Evolutionary conservation across 495 filamentous ascomycete species (phyloP), one percentile per base, ranked within the genome.

Genomic region (Neurospora tetrasperma): DNA sequence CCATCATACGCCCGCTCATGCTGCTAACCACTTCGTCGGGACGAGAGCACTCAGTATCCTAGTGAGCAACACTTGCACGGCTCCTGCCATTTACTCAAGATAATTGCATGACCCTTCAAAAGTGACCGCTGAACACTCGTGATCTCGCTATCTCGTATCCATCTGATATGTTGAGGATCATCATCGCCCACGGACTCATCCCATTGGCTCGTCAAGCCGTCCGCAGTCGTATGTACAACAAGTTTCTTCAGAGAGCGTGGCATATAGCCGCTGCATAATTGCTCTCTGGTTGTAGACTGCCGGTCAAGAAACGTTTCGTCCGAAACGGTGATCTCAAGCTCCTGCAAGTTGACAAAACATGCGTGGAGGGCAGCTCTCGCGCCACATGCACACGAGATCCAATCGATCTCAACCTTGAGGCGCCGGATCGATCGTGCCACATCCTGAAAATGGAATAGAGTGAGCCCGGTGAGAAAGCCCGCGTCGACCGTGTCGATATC

Each of bases 401-500:
- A 5, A 38, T 38, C 35, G 35, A 38, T 38, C 4, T 59, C 48
- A 27, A 59, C 27, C 20, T 59, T 59, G 48, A 59, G 20, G 20
- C 20, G 20, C 48, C n/a, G 48, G 10, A 59, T 59, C 20, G 18
- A 59, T 14, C 11, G 20, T 27, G 10, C 46, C 27, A 54, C 46
- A 14, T 1, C 0, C n/a, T 12, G 0, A 12, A 0, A 54, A 23
- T 54, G 10, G 0, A 0, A 27, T 23, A 54, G 20, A 12, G 0
- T 20, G 46, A 11, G 0, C 20, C 46, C 20, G 0, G 12, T 6
- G 20, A n/a, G 12, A 27, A 59, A 14, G 2, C 48, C 48, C 10
- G 0, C 48, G 20, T 59, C 48, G 48, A 59, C 48, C 20, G 48
- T 59, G 20, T 59, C 48, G 5, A 59, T 59, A 0, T 59, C 48